These are phyloP conservation scores for Diaporthe nobilis DNA, from an alignment of 2,329 filamentous ascomycete species.

Conservation along the genomic window DNA sequence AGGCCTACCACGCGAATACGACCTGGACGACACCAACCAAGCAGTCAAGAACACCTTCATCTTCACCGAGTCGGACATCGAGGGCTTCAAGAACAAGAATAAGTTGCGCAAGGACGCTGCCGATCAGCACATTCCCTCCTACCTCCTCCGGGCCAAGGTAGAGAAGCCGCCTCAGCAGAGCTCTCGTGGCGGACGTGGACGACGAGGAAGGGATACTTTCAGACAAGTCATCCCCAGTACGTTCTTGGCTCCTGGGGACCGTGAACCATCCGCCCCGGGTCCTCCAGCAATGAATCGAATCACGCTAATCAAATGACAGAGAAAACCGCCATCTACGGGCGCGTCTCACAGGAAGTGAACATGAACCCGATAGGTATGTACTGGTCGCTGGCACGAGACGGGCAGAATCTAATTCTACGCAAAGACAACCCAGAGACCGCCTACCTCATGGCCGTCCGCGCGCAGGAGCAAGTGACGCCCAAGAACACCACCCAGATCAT, in stretches of 20 bases:
- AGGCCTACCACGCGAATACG: conserved; percentile 88
- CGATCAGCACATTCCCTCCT: conserved; percentile 71
- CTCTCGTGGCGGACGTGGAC: conserved; percentile 42
- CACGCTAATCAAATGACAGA: conserved; percentile 18
- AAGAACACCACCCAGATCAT: conserved; percentile 66
- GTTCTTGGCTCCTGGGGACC: conserved; percentile 48
- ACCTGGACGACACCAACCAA: conserved; percentile 77
- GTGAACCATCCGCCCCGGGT: neutral
- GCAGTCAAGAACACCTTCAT: conserved; percentile 88
- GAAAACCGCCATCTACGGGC: conserved; percentile 44
- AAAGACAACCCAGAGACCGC: conserved; percentile 57
- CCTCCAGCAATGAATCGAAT: neutral
- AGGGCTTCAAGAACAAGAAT: conserved; percentile 77
- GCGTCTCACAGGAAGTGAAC: conserved; percentile 56
- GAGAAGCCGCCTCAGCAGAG: conserved; percentile 61
- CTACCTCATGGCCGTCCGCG: conserved; percentile 56
- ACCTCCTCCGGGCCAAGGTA: conserved; percentile 63
- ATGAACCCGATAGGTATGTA: conserved; percentile 44
- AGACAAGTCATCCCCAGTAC: conserved; percentile 82
- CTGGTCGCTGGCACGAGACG: neutral
- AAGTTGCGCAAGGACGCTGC: conserved; percentile 69
- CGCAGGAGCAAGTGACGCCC: conserved; percentile 62
- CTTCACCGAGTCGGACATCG: conserved; percentile 94
- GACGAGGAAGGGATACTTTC: conserved; percentile 66
- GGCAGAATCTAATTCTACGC: neutral